Evolutionary conservation across 768 basidiomycete species (phyloP), one percentile per base, ranked within the genome.

Genomic region (Cystobasidiopsis lactophilus): DNA sequence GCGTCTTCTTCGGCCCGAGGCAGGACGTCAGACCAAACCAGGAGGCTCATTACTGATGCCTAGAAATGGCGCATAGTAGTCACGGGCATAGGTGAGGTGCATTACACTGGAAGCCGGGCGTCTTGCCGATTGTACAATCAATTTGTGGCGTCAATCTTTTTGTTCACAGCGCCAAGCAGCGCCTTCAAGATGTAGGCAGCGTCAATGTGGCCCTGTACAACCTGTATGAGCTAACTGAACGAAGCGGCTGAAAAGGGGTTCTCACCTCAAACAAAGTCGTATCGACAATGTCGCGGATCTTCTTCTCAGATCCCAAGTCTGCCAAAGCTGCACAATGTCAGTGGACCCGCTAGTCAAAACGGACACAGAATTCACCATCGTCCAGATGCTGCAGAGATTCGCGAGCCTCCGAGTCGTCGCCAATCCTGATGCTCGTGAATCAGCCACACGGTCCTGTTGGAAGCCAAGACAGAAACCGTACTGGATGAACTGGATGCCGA

Each of bases 401-500:
- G 23, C 41, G 33, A 13, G 51, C 55, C 35, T 53, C 29, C 19
- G 29, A 13, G 31, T 35, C 45, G 11, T 44, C 9, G 14, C 35
- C 52, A 48, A 45, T 23, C 27, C 26, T 49, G 16, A 48, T 26
- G 13, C 21, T 29, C 16, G n/a, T 35, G 13, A 35, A 40, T 38
- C n/a, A 3, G 39, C 40, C 3, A 13, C 47, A 45, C 7, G 10
- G 27, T 45, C 4, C n/a, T 18, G 47, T 13, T 2, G 16, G 21
- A 52, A 29, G 29, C 39, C n/a, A n/a, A n/a, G n/a, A n/a, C n/a
- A n/a, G n/a, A n/a, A 29, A 51, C 19, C 52, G 19, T 29, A 50
- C 63, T 82, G 81, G 1, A 83, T 73, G 48, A 83, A 79, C 57
- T 80, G 78, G 27, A 74, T 64, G 10, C 72, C 70, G 4, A 74